Conservation (phyloP, 306 rosid genomes). For the Bauhinia variegata region DNA sequence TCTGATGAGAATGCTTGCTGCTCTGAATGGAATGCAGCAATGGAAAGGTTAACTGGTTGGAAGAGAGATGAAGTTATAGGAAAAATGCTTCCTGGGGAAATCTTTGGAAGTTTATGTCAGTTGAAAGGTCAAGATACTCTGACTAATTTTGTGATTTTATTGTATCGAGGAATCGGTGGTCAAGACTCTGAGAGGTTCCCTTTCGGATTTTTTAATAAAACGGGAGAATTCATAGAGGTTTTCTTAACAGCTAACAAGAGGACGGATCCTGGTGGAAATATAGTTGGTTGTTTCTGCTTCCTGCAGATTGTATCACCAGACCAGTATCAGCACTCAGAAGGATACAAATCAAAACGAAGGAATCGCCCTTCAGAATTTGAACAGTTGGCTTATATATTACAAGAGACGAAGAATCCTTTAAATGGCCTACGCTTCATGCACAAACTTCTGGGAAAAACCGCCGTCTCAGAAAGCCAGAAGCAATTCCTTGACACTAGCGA, state of each 20-base stretch:
- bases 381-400: constrained; percentile 69
- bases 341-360: constrained; percentile 26
- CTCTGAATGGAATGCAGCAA: constrained; percentile 88
- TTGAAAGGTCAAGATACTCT: constrained; percentile 65
- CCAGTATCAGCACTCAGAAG: constrained; percentile 44
- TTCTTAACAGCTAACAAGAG: constrained; percentile 70
- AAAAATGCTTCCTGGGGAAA: constrained; percentile 74
- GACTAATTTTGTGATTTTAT: constrained; percentile 71
- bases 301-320: constrained; percentile 51
- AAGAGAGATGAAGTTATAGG: constrained; percentile 66
- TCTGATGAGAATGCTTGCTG: constrained; percentile 80
- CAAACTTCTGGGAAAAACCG: constrained; percentile 59
- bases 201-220: constrained; percentile 58
- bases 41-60: constrained; percentile 81
- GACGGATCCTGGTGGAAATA: constrained; percentile 54
- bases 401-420: constrained; percentile 78
- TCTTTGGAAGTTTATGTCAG: constrained; percentile 66
- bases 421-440: constrained; percentile 71
- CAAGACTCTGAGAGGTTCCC: constrained; percentile 72
- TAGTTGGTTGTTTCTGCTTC: constrained; percentile 81
- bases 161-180: constrained; percentile 74
- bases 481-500: constrained; percentile 73
- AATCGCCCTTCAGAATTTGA: constrained; percentile 40
- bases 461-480: constrained; percentile 70
- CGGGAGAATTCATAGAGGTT: constrained; percentile 60